Conservation (phyloP, 2,329 filamentous ascomycete genomes). For the Arthrinium puccinioides region DNA sequence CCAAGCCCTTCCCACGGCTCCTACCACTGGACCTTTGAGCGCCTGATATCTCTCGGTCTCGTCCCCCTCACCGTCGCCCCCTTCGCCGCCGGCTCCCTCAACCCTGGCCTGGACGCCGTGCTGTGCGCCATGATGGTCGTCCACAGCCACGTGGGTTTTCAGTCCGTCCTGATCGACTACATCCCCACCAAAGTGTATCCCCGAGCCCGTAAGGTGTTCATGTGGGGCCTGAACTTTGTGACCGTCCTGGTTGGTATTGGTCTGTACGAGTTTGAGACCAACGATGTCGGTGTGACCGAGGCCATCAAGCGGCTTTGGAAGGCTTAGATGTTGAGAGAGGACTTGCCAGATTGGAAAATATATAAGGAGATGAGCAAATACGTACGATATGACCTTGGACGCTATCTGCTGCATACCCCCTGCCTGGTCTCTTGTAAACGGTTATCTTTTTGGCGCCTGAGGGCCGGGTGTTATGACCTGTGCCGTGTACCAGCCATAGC, state of each 20-base stretch:
- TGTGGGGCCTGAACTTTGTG: slow-evolving; percentile 71
- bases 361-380: no score
- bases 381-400: no score
- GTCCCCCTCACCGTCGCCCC: slow-evolving; percentile 84
- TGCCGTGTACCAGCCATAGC: no score
- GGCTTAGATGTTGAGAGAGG: no score
- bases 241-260: slow-evolving; percentile 80
- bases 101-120: slow-evolving; percentile 80
- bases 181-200: slow-evolving; percentile 68
- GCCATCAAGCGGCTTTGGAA: slow-evolving; percentile 84
- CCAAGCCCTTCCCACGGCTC: slow-evolving; percentile 76
- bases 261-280: slow-evolving; percentile 98
- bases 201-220: slow-evolving; percentile 55
- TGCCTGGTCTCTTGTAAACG: no score
- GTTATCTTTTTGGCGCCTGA: no score
- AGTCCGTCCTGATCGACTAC: slow-evolving; percentile 88
- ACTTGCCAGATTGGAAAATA: no score
- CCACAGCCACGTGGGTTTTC: slow-evolving; percentile 94
- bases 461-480: neutral
- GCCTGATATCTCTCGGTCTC: slow-evolving; percentile 70
- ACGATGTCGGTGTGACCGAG: slow-evolving; percentile 91
- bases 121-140: slow-evolving; percentile 78
- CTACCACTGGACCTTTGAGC: slow-evolving; percentile 99
- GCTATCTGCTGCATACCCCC: no score
- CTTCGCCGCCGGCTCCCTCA: slow-evolving; percentile 85